Base-by-base conservation (phyloP, 192 early-diverging fungal genomes). In the Coemansia sp. region DNA sequence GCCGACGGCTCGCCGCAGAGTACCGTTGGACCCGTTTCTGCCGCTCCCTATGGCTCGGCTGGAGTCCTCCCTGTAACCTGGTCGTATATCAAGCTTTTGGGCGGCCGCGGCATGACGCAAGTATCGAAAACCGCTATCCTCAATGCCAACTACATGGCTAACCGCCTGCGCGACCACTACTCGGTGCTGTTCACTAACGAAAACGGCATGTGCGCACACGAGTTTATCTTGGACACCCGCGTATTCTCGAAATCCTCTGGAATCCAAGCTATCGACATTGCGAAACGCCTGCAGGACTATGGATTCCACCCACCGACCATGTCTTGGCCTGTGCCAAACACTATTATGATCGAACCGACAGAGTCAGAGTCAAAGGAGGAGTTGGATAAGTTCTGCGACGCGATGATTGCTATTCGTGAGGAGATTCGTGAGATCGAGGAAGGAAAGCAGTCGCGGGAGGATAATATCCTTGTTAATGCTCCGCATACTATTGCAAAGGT, bases 331-430 rank as follows among this genome's bases (percentile, higher is more conserved):
- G 97, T 98, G 27, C 87, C 94, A 69, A 97, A 98, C 89, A 99
- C 98, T 13, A 90, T 99, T 55, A 99, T 99, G 98, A 91, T 99
- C 73, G 98, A 99, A 87, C 98, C 98, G 18, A 99, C 98, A 57
- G 98, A 99, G 79, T 97, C 95, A 66, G 98, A 99, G 84, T 87
- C 89, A 72, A 91, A 92, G 76, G 89, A 83, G 70, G 98, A 99
- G 85, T 84, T 99, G 18, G 98, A 99, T 85, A 88, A 94, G 43
- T 99, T 99, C 90, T 96, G 94, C 71, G 96, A 98, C 82, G 98
- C 98, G 47, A 94, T 99, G 94, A 96, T 99, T 65, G 79, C 90
- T 29, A 99, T 99, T 63, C 95, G 97, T 57, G 74, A 88, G 57
- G 98, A 99, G 87, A 97, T 99, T 73, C 87, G 89, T 36, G 88